A percentile compares a stretch with the other conserved stretches of the same genome.
These are phyloP conservation scores for Hirschfeldia incana DNA, from an alignment of 345 rosid species.

Conservation along the genomic window DNA sequence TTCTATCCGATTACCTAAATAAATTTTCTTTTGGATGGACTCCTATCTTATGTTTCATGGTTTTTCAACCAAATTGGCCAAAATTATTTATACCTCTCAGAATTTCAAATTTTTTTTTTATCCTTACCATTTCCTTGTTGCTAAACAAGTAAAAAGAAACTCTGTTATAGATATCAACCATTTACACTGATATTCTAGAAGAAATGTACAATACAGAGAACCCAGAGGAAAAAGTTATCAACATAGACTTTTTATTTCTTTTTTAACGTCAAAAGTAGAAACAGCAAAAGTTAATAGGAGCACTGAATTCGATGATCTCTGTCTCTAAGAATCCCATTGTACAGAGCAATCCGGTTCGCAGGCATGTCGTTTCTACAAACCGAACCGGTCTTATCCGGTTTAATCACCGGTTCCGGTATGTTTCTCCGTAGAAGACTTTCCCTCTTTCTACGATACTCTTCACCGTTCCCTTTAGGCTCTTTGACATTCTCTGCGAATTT, in stretches of 20 bases:
- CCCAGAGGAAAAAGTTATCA: not conserved
- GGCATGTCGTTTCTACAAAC: conserved; percentile 54
- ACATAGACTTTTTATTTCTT: conserved; percentile 2
- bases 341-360: conserved; percentile 63
- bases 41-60: too few relatives aligned
- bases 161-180: conserved; percentile 17
- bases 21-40: too few relatives aligned
- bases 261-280: not conserved
- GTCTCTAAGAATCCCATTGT: conserved; percentile 68
- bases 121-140: not conserved
- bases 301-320: conserved; percentile 49
- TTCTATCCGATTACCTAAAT: too few relatives aligned
- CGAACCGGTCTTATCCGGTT: conserved; percentile 27
- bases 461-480: conserved; percentile 58
- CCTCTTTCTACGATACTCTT: conserved; percentile 50
- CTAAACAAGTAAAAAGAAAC: not conserved
- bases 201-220: conserved; percentile 10
- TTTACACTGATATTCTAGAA: conserved; percentile 22
- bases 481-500: conserved; percentile 78
- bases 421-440: conserved; percentile 24
- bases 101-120: too few relatives aligned
- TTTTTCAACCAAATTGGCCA: too few relatives aligned
- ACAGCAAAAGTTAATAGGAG: conserved; percentile 40
- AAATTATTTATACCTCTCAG: too few relatives aligned
- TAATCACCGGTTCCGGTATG: conserved; percentile 16